Percentiles rank a stretch among this genome's conserved stretches.
Conservation (phyloP, 768 basidiomycete species). For the Cystobasidium ongulense region DNA sequence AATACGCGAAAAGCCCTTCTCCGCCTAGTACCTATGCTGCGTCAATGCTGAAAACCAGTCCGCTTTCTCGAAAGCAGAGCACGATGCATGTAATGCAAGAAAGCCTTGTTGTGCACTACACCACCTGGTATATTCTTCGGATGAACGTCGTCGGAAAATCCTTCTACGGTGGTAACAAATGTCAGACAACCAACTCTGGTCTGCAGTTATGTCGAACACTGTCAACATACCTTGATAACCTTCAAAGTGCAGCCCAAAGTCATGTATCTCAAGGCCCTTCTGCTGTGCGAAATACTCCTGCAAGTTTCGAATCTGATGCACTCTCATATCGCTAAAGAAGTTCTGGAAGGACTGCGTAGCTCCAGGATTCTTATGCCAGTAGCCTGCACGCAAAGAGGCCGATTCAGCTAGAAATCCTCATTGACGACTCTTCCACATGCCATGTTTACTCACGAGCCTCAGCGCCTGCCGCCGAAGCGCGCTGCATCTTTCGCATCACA, state of each 20-base stretch:
- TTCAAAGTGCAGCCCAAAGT: slow-evolving; percentile 40
- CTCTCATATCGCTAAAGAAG: slow-evolving; percentile 40
- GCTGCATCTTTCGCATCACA: slow-evolving; percentile 36
- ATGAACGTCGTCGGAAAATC: slow-evolving; percentile 6
- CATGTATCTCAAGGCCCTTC: slow-evolving; percentile 32
- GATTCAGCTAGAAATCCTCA: no score
- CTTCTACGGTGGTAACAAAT: neutral
- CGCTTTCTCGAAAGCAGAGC: neutral
- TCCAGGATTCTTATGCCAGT: neutral
- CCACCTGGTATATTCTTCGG: slow-evolving; percentile 3
- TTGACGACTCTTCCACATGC: no score
- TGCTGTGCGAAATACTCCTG: slow-evolving; percentile 38
- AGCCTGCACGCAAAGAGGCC: neutral
- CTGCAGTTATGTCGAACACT: neutral
- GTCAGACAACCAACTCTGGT: neutral
- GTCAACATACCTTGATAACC: slow-evolving; percentile 36
- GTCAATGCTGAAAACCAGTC: neutral
- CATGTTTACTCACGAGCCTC: neutral
- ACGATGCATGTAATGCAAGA: slow-evolving; percentile 11
- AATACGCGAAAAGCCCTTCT: no score
- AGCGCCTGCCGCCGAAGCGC: slow-evolving; percentile 8
- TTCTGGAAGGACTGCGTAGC: slow-evolving; percentile 31
- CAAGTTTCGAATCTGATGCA: slow-evolving; percentile 39
- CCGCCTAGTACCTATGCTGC: neutral
- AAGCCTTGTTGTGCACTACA: neutral